phyloP scores from a whole-genome alignment of 2,329 filamentous ascomycete genomes.

The Pseudocercospora macadamiae region DNA sequence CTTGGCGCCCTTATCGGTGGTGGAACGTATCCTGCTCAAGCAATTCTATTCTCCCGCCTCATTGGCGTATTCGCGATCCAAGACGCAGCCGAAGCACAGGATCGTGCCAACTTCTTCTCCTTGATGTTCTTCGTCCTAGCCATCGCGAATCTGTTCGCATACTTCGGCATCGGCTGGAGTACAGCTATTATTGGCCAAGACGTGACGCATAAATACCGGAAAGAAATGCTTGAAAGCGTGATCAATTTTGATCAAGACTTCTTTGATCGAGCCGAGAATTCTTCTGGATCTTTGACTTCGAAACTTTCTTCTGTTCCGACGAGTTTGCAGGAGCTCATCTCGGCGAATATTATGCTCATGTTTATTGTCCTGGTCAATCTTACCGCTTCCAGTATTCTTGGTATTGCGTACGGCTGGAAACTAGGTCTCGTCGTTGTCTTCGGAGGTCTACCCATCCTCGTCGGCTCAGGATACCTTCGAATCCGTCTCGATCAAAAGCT shows the following conservation, averaged over 20 bases:
- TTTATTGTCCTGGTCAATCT: conserved; percentile 40
- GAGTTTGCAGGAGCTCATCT: conserved; percentile 55
- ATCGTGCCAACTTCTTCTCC: conserved; percentile 54
- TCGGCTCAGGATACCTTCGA: conserved; percentile 40
- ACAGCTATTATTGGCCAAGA: conserved; percentile 52
- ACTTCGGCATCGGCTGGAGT: conserved; percentile 50
- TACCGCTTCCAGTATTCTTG: conserved; percentile 34
- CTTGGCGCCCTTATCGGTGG: conserved; percentile 42
- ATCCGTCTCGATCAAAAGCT: conserved; percentile 40
- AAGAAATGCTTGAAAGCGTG: conserved; percentile 38
- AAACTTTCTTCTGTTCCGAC: conserved; percentile 54
- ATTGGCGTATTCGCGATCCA: conserved; percentile 52
- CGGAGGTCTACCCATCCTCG: conserved; percentile 37
- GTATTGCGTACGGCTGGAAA: conserved; percentile 42
- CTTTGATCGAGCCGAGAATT: conserved; percentile 51
- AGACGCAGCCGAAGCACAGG: conserved; percentile 40
- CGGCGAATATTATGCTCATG: conserved; percentile 47
- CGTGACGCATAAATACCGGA: conserved; percentile 40
- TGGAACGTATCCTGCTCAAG: conserved; percentile 52
- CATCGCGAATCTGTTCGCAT: conserved; percentile 49
- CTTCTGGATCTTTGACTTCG: conserved; percentile 52
- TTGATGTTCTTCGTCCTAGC: conserved; percentile 62
- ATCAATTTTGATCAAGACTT: conserved; percentile 38
- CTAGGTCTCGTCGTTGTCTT: conserved; percentile 41
- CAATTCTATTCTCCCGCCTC: conserved; percentile 54